Conservation (phyloP, 2,329 filamentous ascomycete species). For the Aspergillus fumigatus region DNA sequence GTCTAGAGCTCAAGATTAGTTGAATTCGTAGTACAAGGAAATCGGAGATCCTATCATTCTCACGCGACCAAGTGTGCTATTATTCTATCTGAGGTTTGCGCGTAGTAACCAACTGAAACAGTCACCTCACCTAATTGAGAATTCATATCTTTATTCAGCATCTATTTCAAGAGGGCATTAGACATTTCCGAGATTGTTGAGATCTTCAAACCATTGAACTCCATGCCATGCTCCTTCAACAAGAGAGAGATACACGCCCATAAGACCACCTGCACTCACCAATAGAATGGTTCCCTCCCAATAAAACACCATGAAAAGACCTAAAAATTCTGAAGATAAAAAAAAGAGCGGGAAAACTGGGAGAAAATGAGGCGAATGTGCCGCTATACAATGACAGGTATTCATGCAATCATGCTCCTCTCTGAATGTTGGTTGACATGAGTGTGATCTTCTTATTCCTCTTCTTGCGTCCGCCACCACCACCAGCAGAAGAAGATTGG, state of each 20-base stretch:
- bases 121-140: neutral
- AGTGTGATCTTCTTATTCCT: slow-evolving; percentile 65
- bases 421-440: slow-evolving; percentile 61
- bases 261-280: slow-evolving; percentile 1
- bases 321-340: neutral
- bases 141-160: neutral
- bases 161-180: neutral
- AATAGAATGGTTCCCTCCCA: neutral
- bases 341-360: neutral
- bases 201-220: slow-evolving; percentile 5
- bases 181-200: slow-evolving; percentile 2
- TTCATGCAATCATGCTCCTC: slow-evolving; percentile 53
- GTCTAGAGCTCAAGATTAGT: neutral
- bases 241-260: neutral
- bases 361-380: neutral
- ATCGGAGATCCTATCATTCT: too few species aligned
- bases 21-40: neutral
- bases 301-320: neutral
- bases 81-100: neutral
- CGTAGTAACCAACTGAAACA: neutral
- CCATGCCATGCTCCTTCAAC: slow-evolving; percentile 6
- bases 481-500: slow-evolving; percentile 15
- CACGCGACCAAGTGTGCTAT: too few species aligned
- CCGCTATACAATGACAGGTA: neutral
- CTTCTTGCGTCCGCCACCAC: slow-evolving; percentile 52